Percentiles rank a stretch among this genome's conserved stretches.
phyloP scores from a whole-genome alignment of 176 grass and related monocot species.

The Guadua angustifolia region DNA sequence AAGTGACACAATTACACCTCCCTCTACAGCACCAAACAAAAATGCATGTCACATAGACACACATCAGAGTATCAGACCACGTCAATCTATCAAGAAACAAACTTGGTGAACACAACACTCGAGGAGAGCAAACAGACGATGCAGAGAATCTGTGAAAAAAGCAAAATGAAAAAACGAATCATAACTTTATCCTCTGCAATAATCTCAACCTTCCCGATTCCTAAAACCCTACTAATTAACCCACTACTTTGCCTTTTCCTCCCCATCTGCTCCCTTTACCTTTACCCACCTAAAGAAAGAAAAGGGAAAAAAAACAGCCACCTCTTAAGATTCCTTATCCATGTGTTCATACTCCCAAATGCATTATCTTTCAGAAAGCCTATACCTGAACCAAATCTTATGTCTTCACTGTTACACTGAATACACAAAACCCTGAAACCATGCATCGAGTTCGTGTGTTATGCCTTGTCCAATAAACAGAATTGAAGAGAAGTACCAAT shows the following conservation, averaged over 20 bases:
- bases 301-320: slow-evolving; percentile 20
- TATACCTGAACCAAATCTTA: slow-evolving; percentile 13
- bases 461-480: not conserved
- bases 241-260: slow-evolving; percentile 45
- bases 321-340: slow-evolving; percentile 52
- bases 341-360: slow-evolving; percentile 52
- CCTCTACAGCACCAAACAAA: slow-evolving; percentile 39
- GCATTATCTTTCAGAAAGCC: slow-evolving; percentile 41
- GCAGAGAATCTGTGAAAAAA: slow-evolving; percentile 26
- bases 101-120: slow-evolving; percentile 40
- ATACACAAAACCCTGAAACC: slow-evolving; percentile 31
- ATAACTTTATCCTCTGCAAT: slow-evolving; percentile 42
- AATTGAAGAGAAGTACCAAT: slow-evolving; percentile 2
- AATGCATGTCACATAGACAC: slow-evolving; percentile 10
- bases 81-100: slow-evolving; percentile 44
- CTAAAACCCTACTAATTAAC: slow-evolving; percentile 48
- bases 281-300: slow-evolving; percentile 38
- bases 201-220: slow-evolving; percentile 42
- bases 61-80: slow-evolving; percentile 23
- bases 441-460: not conserved
- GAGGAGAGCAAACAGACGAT: slow-evolving; percentile 32
- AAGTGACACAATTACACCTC: slow-evolving; percentile 34
- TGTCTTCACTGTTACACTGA: not conserved
- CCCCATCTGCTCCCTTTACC: slow-evolving; percentile 32
- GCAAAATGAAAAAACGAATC: slow-evolving; percentile 42